Evolutionary conservation across 1,284 basidiomycete genomes (phyloP), one percentile per base, ranked within the genome.

Genomic region (Heterobasidion parviporum): DNA sequence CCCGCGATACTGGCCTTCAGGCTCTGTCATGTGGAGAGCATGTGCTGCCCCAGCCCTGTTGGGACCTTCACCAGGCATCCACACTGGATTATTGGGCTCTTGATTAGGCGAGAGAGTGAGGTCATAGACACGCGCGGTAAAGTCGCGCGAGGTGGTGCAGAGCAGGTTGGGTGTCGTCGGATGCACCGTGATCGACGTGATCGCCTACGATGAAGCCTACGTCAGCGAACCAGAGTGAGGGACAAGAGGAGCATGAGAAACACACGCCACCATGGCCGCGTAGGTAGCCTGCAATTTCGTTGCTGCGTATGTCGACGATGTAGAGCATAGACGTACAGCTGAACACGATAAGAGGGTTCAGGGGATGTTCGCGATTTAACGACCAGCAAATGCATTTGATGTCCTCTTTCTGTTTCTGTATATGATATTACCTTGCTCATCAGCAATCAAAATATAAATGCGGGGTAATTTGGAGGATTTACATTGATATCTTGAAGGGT

Each of bases 181-280:
- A 64, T 89, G 83, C 6, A 83, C 78, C 1, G 72, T 75, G 14
- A 89, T 77, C 9, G 81, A 82, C 1, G 83, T 87, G 54, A 89
- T 87, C 43, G 76, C 72, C 86, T 88, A 60, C 32, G 47, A 12
- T 20, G 3, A 26, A 53, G 46, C 3, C 14, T 9, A 48, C 20
- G 1, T 14, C 12, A 26, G 43, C 58, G 26, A 50, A 53, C 20
- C 59, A 34, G 60, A 54, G 62, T 32, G 26, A 53, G 51, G 3
- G 49, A 36, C 8, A 26, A n/a, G 50, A 15, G 7, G 48, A 12
- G 55, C 33, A 3, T 12, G 7, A 41, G 9, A n/a, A 10, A 66
- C 80, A 67, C 69, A 87, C 87, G 36, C 81, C 83, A 32, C 87
- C 87, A 62, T 89, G 87, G 1, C 86, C 87, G 53, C 81, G 79